A percentile compares a stretch with the other conserved stretches of the same genome.
Conservation (phyloP, 148 eudicot genomes). For the Tetragonia tetragonoides region DNA sequence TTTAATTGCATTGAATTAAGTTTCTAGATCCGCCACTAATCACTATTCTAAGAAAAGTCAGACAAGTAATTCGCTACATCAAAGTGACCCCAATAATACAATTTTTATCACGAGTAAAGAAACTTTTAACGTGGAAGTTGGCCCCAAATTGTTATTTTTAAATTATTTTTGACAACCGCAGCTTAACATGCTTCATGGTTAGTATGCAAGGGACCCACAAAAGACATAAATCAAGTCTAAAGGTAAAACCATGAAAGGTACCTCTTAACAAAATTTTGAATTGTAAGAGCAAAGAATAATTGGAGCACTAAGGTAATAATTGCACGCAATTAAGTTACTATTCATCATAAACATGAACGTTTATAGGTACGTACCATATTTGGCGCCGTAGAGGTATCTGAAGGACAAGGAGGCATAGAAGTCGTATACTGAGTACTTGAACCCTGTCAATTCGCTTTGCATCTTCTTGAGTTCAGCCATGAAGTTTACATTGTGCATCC, state of each 20-base stretch:
- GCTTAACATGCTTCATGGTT: not conserved
- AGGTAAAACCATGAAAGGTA: not conserved
- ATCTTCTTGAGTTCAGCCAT: slow-evolving; percentile 16
- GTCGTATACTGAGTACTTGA: slow-evolving; percentile 40
- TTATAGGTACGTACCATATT: slow-evolving; percentile 29
- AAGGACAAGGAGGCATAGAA: slow-evolving; percentile 28
- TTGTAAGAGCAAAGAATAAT: slow-evolving; percentile 1
- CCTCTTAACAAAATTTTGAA: slow-evolving; percentile 1
- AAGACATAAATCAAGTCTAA: not conserved
- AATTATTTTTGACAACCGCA: not conserved
- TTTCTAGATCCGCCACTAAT: too few species aligned
- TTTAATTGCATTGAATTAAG: too few species aligned
- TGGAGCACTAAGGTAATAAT: not conserved
- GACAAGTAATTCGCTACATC: not conserved
- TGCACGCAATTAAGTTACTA: not conserved
- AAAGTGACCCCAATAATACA: too few species aligned
- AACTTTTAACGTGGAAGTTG: too few species aligned
- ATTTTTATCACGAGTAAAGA: too few species aligned
- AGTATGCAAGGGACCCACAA: not conserved
- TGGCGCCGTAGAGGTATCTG: slow-evolving; percentile 24
- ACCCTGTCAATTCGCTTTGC: slow-evolving; percentile 31
- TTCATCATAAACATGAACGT: not conserved
- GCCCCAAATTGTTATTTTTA: too few species aligned
- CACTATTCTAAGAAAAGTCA: too few species aligned
- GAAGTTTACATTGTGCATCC: slow-evolving; percentile 37